Conservation (phyloP, 2,329 filamentous ascomycete genomes). For the Cordyceps fumosorosea region DNA sequence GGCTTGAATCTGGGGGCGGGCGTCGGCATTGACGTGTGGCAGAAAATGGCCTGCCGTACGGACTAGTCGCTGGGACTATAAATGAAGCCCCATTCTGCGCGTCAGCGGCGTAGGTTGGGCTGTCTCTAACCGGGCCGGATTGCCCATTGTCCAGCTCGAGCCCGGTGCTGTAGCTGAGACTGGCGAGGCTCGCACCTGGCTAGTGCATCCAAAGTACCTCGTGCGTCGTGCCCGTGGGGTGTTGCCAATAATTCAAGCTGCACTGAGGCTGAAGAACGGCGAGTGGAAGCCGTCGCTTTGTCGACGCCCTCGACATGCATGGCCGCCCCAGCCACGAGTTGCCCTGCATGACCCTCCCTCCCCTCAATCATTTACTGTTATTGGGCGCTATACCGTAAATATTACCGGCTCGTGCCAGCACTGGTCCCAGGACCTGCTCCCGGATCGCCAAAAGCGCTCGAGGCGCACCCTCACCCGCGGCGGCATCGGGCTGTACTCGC, state of each 20-base stretch:
- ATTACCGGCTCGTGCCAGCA: neutral
- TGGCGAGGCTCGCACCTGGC: too few species aligned
- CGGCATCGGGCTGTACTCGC: neutral
- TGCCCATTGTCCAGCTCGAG: too few species aligned
- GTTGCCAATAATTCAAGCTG: too few species aligned
- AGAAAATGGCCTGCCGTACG: neutral
- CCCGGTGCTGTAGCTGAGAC: too few species aligned
- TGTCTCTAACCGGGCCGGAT: too few species aligned
- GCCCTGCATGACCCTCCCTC: neutral
- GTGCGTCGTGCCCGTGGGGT: too few species aligned
- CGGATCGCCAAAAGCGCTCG: neutral
- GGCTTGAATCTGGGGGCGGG: neutral
- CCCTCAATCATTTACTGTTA: too few species aligned
- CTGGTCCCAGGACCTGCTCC: neutral
- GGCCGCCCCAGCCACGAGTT: neutral
- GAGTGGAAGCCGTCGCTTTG: neutral
- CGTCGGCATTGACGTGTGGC: neutral
- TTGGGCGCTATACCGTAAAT: neutral
- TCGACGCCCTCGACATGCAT: neutral
- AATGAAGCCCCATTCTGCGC: neutral
- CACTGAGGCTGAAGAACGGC: neutral
- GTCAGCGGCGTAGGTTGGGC: too few species aligned
- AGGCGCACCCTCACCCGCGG: neutral
- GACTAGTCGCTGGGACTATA: neutral
- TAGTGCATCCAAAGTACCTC: too few species aligned